These are phyloP conservation scores for Linum trigynum DNA, from an alignment of 345 rosid species.

Conservation along the genomic window DNA sequence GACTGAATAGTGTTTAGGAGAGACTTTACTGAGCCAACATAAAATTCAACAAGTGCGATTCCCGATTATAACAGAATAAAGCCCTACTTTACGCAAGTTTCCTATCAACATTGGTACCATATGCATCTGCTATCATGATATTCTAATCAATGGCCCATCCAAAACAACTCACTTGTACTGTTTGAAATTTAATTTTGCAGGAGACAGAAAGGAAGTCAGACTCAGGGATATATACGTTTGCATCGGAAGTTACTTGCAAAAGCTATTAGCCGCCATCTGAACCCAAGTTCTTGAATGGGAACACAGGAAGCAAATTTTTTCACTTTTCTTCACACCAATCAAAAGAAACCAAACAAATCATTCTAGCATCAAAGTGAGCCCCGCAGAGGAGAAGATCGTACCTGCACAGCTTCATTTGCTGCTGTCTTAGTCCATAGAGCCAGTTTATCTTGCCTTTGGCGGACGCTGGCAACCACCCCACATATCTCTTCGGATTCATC, in stretches of 20 bases:
- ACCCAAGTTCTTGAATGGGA: neutral
- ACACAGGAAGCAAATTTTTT: neutral
- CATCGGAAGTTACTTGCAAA: neutral
- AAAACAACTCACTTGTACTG: neutral
- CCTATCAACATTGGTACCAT: neutral
- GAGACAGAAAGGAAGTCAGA: neutral
- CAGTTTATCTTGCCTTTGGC: constrained; percentile 75
- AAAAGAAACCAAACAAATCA: neutral
- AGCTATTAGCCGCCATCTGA: neutral
- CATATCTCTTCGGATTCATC: constrained; percentile 86
- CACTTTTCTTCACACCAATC: neutral
- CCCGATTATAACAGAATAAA: neutral
- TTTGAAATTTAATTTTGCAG: neutral
- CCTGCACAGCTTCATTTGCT: constrained; percentile 90
- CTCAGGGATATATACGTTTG: too few species aligned
- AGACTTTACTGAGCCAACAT: neutral
- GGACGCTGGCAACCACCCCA: constrained; percentile 88
- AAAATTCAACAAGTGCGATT: neutral
- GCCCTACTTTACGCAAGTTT: neutral
- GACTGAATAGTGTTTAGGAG: neutral
- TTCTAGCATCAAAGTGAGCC: neutral
- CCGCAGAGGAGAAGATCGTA: constrained; percentile 6
- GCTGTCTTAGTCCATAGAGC: constrained; percentile 89
- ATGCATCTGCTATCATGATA: neutral
- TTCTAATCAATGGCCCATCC: neutral